Percentiles rank a stretch among this genome's conserved stretches.
These are phyloP conservation scores for Fusarium sp. DNA, from an alignment of 2,329 filamentous ascomycete genomes.

Conservation along the genomic window DNA sequence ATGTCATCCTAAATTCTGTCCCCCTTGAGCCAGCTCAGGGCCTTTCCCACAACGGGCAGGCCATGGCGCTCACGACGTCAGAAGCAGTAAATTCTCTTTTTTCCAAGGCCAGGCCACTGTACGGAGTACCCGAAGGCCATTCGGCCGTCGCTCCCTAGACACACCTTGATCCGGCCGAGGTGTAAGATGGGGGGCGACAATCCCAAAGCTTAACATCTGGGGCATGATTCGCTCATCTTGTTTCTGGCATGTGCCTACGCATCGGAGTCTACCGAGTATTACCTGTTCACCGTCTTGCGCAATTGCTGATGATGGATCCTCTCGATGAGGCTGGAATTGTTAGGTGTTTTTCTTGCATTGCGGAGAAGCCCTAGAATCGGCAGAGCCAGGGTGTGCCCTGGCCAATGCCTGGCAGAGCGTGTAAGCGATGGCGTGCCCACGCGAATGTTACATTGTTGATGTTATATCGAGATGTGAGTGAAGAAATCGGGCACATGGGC, in stretches of 20 bases:
- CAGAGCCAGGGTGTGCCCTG: constrained; percentile 35
- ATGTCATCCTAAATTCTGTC: constrained; percentile 28
- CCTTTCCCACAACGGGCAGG: constrained; percentile 35
- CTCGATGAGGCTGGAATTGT: constrained; percentile 24
- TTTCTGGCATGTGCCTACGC: constrained; percentile 13
- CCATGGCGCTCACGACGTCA: constrained; percentile 36
- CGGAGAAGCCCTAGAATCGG: constrained; percentile 31
- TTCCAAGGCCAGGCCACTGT: background rate
- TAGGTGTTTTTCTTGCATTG: constrained; percentile 21
- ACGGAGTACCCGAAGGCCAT: background rate
- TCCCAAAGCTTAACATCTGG: constrained; percentile 32
- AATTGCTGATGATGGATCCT: constrained; percentile 16
- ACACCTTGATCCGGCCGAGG: constrained; percentile 29
- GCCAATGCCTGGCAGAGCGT: constrained; percentile 19
- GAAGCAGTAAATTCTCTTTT: constrained; percentile 10
- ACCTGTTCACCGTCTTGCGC: background rate
- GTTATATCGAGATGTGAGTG: background rate
- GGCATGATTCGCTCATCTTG: constrained; percentile 21
- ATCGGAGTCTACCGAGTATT: constrained; percentile 28
- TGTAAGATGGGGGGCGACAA: constrained; percentile 13
- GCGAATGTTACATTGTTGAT: constrained; percentile 20
- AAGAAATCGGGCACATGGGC: background rate
- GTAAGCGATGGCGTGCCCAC: constrained; percentile 35
- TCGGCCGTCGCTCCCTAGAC: constrained; percentile 14
- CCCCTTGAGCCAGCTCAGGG: constrained; percentile 36